Evolutionary conservation across 306 rosid genomes (phyloP).

Genomic region (Rubus parviflorus): DNA sequence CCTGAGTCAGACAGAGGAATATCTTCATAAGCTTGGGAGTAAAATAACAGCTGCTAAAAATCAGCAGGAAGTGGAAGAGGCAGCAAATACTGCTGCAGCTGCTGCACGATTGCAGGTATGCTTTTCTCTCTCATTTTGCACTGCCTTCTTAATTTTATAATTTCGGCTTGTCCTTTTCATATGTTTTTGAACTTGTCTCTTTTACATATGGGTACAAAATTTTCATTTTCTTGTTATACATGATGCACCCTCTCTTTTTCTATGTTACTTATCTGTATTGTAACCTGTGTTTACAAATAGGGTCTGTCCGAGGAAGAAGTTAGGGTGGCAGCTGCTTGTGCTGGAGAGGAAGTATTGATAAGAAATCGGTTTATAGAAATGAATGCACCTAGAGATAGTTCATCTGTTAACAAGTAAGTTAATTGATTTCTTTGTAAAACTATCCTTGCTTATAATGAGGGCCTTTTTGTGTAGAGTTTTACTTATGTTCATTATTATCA

Average conservation of each 20-base stretch:
- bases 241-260: neutral
- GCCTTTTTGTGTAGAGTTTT: neutral
- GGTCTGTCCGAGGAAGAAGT: constrained; percentile 99
- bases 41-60: constrained; percentile 88
- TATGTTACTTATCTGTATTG: constrained; percentile 25
- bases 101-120: constrained; percentile 92
- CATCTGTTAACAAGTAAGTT: constrained; percentile 89
- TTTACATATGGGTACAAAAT: constrained; percentile 1
- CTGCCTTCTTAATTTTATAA: neutral
- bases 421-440: constrained; percentile 5
- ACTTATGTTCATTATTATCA: constrained; percentile 19
- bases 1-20: constrained; percentile 93
- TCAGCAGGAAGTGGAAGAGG: constrained; percentile 95
- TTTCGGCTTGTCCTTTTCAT: neutral
- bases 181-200: neutral
- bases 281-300: constrained; percentile 45
- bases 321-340: constrained; percentile 90
- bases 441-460: neutral
- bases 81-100: constrained; percentile 82
- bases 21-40: constrained; percentile 89
- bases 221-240: constrained; percentile 13
- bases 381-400: constrained; percentile 90
- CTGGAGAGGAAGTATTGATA: constrained; percentile 96
- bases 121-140: constrained; percentile 18
- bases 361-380: constrained; percentile 88